Evolutionary conservation across 352 stramenopile species (phyloP), one percentile per base, ranked within the genome.

Genomic region (Pythium aphanidermatum): DNA sequence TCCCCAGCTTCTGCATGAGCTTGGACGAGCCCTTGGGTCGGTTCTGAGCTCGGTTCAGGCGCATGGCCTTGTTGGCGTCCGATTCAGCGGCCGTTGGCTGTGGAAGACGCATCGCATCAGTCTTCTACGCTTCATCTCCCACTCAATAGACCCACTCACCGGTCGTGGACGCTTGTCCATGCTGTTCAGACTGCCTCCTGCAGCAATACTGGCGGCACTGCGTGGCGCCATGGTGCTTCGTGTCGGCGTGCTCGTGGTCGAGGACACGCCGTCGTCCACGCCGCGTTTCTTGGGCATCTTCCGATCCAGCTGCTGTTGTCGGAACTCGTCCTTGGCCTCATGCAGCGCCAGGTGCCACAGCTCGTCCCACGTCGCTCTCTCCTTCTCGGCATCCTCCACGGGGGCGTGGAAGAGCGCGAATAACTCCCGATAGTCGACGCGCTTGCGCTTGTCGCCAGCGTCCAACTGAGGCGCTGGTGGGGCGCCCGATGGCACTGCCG

Each of bases 1-100:
- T 57, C 2, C 67, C 65, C 23, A 89, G 78, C 60, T 89, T 89
- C 51, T 86, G 76, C 69, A 88, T 59, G 30, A 89, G 68, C 38
- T 89, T 89, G 8, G 70, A 83, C 10, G 54, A 66, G 21, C 51
- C 43, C 14, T 72, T 70, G 20, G 53, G 62, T 28, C 64, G 65
- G 33, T 52, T 72, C 66, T 14, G 32, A 16, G 50, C 51, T 31
- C 73, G 63, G 29, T 65, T 65, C 14, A 80, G 28, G 32, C 73
- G 68, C 25, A 59, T 64, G 2, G 64, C 38, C 48, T 88, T 88
- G 51, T 60, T 74, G 6, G 70, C 68, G 49, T 88, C 76, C 34
- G 58, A 60, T 44, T 88, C 75, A 4, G 44, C 55, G 1, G 55
- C 63, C 6, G 58, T 66, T 5, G 43, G 53, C 73, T 84, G 27